Conservation (phyloP, 352 stramenopile genomes). For the Phytophthora cryptogea region DNA sequence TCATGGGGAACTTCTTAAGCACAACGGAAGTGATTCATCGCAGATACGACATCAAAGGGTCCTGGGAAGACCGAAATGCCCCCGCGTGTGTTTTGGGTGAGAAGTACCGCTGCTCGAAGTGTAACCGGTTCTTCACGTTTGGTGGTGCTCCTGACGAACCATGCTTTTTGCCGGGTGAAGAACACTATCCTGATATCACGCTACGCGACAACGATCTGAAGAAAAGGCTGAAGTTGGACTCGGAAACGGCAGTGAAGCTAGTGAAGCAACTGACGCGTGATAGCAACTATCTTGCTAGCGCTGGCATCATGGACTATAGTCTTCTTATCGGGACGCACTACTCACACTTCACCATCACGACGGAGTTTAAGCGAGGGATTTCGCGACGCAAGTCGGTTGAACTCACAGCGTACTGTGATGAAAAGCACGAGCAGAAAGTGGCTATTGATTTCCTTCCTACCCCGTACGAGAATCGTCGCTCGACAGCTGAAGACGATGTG, state of each 20-base stretch:
- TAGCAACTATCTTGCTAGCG: slow-evolving; percentile 81
- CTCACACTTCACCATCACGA: slow-evolving; percentile 78
- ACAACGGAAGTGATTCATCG: slow-evolving; percentile 84
- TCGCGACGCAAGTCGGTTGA: slow-evolving; percentile 40
- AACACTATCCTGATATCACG: slow-evolving; percentile 86
- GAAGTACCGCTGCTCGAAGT: slow-evolving; percentile 84
- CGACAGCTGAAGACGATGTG: slow-evolving; percentile 25
- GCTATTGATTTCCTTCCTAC: slow-evolving; percentile 50
- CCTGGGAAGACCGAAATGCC: slow-evolving; percentile 87
- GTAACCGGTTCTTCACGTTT: slow-evolving; percentile 85
- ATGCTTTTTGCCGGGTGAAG: slow-evolving; percentile 61
- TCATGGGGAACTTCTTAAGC: slow-evolving; percentile 92
- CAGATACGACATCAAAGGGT: slow-evolving; percentile 92
- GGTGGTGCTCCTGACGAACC: slow-evolving; percentile 42
- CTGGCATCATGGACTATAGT: slow-evolving; percentile 93
- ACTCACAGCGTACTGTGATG: slow-evolving; percentile 31
- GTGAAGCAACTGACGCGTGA: slow-evolving; percentile 84
- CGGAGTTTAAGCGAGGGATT: slow-evolving; percentile 33
- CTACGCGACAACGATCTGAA: slow-evolving; percentile 89
- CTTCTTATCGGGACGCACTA: slow-evolving; percentile 89
- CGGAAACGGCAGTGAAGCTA: slow-evolving; percentile 51
- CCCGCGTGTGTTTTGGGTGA: slow-evolving; percentile 76
- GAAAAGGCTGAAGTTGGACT: slow-evolving; percentile 75
- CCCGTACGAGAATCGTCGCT: slow-evolving; percentile 33
- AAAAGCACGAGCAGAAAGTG: slow-evolving; percentile 22